A percentile compares a stretch with the other conserved stretches of the same genome.
Conservation (phyloP, 1,284 basidiomycete species). For the Fomitopsis pinicola region DNA sequence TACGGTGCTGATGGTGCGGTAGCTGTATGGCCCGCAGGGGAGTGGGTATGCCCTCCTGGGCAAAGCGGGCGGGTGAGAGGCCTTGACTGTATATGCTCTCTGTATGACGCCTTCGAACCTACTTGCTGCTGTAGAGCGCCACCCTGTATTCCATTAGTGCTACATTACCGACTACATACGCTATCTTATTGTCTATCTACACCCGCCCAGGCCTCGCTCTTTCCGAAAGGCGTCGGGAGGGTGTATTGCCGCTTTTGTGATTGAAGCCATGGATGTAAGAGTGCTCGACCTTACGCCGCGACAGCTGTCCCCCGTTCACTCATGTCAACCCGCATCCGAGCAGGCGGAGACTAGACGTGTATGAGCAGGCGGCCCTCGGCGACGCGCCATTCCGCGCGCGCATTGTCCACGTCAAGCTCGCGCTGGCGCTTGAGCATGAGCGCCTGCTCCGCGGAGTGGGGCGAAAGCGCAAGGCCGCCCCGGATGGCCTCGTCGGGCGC, state of each 20-base stretch:
- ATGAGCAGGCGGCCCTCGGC: conserved; percentile 44
- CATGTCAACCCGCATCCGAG: neutral
- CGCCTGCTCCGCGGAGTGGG: conserved; percentile 18
- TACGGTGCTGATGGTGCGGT: neutral
- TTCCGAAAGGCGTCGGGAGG: neutral
- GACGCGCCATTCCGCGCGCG: conserved; percentile 61
- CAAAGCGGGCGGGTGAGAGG: conserved; percentile 43
- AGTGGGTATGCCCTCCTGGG: conserved; percentile 71
- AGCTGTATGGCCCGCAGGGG: conserved; percentile 70
- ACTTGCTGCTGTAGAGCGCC: neutral
- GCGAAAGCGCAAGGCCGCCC: neutral
- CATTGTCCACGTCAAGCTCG: conserved; percentile 54
- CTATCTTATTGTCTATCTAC: neutral
- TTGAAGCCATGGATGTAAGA: neutral
- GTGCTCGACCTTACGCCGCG: neutral
- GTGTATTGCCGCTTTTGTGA: too few relatives aligned
- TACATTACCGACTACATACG: neutral
- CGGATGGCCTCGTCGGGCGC: conserved; percentile 47
- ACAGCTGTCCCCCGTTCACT: neutral
- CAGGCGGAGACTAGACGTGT: conserved; percentile 10
- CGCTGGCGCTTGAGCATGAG: conserved; percentile 51
- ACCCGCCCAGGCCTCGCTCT: neutral
- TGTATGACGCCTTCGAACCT: neutral
- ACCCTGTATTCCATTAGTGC: neutral
- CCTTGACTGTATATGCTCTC: neutral